phyloP scores from a whole-genome alignment of 2,329 filamentous ascomycete species.

The Pyricularia grisea region DNA sequence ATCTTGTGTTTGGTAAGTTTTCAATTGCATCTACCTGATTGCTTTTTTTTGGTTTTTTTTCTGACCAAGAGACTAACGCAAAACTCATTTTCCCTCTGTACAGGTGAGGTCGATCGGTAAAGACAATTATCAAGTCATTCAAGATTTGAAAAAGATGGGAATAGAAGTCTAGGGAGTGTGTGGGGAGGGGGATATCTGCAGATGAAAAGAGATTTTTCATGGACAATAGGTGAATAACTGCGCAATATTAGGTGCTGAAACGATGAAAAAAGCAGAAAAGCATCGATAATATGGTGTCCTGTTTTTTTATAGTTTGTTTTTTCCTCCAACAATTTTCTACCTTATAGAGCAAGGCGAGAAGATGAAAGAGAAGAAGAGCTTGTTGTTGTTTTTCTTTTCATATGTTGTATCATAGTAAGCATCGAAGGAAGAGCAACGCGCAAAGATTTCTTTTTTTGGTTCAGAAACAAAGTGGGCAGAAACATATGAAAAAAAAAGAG shows the following conservation, averaged over 20 bases:
- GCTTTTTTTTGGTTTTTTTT: not conserved
- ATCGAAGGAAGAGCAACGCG: constrained; percentile 4
- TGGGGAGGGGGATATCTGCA: constrained; percentile 17
- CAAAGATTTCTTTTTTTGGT: constrained; percentile 9
- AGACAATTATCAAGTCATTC: constrained; percentile 6
- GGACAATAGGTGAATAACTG: not conserved
- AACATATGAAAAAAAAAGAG: not conserved
- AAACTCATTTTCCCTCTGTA: not conserved
- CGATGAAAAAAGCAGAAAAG: not conserved
- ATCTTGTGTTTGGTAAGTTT: constrained; percentile 73
- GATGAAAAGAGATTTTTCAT: constrained; percentile 16
- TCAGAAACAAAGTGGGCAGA: constrained; percentile 1
- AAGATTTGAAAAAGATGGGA: not conserved
- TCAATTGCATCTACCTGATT: not conserved
- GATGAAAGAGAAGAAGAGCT: not conserved
- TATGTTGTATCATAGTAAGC: constrained; percentile 3
- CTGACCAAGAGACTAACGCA: not conserved
- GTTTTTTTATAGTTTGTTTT: not conserved
- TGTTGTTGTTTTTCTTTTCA: not conserved
- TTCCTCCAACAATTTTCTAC: not conserved
- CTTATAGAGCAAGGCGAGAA: not conserved
- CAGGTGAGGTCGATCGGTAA: constrained; percentile 53
- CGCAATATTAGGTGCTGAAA: not conserved
- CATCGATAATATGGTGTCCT: constrained; percentile 1
- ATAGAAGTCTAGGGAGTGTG: not conserved